Evolutionary conservation across 305 asterid genomes (phyloP), one percentile per base, ranked within the genome.

Genomic region (Rubia occidens): DNA sequence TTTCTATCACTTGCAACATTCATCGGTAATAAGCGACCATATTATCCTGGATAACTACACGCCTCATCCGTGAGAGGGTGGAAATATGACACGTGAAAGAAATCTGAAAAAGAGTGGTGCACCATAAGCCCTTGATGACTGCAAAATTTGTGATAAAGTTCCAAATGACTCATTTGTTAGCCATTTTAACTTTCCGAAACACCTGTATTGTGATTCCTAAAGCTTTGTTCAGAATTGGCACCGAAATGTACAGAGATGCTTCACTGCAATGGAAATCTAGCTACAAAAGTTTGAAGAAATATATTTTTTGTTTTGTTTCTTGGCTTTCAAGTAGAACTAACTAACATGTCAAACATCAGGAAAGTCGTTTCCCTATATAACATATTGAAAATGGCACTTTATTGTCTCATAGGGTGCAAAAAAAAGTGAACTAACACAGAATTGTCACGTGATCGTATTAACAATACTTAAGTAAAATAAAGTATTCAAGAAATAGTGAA

Each of bases 11-110:
- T 81, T 67, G 78, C 58, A 67, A 62, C 64, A 76, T 82, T 80
- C 58, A 83, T 78, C 3, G 89, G 77, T 37, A 85, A 84, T 49
- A 79, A 66, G 70, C 72, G 82, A 74, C 79, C 79, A 76, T 75
- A 85, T 61, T 81, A 91, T 72, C 83, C 60, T 56, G 87, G 75
- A 78, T 82, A 79, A 76, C 79, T 69, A 64, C 84, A 83, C 11
- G 87, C 79, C 78, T 86, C 87, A 73, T 82, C 90, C 78, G 78
- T 32, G 63, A 83, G 82, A 51, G 79, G 87, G 64, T 86, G 97
- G 67, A 86, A 82, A 78, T 86, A 90, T 78, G 80, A 95, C 82
- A 88, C 66, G 55, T 88, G 81, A 72, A 80, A 78, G 79, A 88
- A 88, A 78, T 86, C 91, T 9, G 83, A 84, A 67, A 84, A 78